phyloP scores from a whole-genome alignment of 1,139 yeast species.

The Lodderomyces elongisporus region DNA sequence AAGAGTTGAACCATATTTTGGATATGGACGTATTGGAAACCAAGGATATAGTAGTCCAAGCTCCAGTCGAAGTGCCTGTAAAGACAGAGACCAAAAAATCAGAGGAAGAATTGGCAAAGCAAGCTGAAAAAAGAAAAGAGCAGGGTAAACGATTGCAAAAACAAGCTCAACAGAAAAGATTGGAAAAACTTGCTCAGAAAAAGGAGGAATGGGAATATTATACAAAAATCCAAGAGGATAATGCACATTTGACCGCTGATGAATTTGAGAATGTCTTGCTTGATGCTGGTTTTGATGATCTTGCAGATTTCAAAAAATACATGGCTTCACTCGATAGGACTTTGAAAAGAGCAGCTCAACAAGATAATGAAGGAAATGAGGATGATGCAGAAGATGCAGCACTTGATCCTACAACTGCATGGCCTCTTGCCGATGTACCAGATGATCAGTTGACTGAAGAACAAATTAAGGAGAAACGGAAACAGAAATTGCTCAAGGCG shows the following conservation, averaged over 20 bases:
- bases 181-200: constrained; percentile 74
- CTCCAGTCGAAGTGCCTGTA: constrained; percentile 55
- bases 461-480: constrained; percentile 79
- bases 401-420: constrained; percentile 49
- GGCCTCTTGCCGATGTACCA: constrained; percentile 79
- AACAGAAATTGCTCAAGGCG: constrained; percentile 77
- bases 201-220: constrained; percentile 78
- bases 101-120: constrained; percentile 74
- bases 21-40: constrained; percentile 59
- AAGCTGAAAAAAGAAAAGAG: constrained; percentile 77
- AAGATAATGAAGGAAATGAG: constrained; percentile 35
- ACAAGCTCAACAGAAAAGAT: constrained; percentile 81
- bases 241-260: constrained; percentile 44
- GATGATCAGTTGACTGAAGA: constrained; percentile 79
- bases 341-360: constrained; percentile 62
- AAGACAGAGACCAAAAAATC: constrained; percentile 64
- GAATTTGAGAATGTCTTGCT: constrained; percentile 45
- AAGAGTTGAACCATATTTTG: constrained; percentile 55
- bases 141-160: constrained; percentile 87
- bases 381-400: constrained; percentile 42
- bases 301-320: constrained; percentile 66
- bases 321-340: constrained; percentile 62
- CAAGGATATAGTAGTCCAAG: constrained; percentile 74
- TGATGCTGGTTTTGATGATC: constrained; percentile 74
- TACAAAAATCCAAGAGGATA: constrained; percentile 48